Base-by-base conservation (phyloP, 371 early-diverging fungal species). In the Batkoa obscura region DNA sequence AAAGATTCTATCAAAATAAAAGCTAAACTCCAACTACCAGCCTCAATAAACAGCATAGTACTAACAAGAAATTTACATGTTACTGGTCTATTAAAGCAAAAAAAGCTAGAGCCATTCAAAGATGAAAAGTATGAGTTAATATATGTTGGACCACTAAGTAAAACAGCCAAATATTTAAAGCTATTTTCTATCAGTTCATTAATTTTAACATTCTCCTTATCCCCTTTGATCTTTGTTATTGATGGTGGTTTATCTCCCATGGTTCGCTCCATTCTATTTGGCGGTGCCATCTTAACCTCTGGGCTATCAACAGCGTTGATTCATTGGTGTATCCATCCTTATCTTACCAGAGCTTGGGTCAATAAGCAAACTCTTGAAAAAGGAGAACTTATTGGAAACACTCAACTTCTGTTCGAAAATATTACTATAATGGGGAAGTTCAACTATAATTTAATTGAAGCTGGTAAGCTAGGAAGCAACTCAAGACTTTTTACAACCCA, bases 241-340 rank as follows among this genome's bases (percentile, higher is more conserved):
- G 55, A 55, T 55, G 32, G 43, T 23, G 55, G 55, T 2, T 38
- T 55, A 43, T 38, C 55, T 1, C 5, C 39, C 5, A 31, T 34
- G 2, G 55, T 42, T 23, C 13, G 39, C 3, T 4, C 31, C 23
- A 33, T 55, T 43, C 32, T 55, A n/a, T 55, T 55, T 23, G 32
- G 13, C 3, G 55, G 17, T 2, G 43, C 56, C 3, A 45, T 56
- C 47, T 30, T 35, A 2, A 56, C 56, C 15, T 36, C 37, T 5
- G 23, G 35, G 23, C 8, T 47, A 10, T 56, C 56, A 33, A 56
- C 56, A 34, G 56, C 47, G 1, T 35, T 56, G 17, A 48, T 56
- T 12, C 56, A 56, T 46, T 56, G 43, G 34, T 56, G 56, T 47
- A 45, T 56, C 13, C 6, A 5, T 10, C 56, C 56, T 15, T 56